Percentiles rank a stretch among this genome's conserved stretches.
phyloP scores from a whole-genome alignment of 441 rosid genomes.

The Iberis amara region DNA sequence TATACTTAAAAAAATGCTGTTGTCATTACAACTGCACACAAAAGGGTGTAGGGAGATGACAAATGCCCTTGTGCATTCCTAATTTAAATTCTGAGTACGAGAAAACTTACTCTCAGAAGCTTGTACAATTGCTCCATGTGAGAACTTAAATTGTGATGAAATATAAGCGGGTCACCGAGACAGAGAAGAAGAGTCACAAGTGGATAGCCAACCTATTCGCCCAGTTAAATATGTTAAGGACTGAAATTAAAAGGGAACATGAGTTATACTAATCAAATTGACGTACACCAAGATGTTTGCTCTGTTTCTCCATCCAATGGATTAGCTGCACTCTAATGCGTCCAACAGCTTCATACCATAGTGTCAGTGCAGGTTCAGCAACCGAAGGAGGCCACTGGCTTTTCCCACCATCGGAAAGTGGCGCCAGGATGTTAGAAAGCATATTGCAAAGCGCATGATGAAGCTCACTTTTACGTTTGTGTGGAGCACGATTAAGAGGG shows the following conservation, averaged over 20 bases:
- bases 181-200: conserved; percentile 98
- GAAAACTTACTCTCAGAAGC: conserved; percentile 75
- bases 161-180: conserved; percentile 95
- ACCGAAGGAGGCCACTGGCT: conserved; percentile 98
- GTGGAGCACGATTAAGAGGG: conserved; percentile 88
- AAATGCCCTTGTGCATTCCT: conserved; percentile 13
- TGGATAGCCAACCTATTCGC: conserved; percentile 89
- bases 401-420: conserved; percentile 94
- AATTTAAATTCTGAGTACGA: conserved; percentile 11
- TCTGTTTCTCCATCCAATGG: conserved; percentile 99
- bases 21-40: conserved; percentile 10
- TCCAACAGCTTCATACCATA: conserved; percentile 98
- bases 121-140: conserved; percentile 99
- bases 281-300: conserved; percentile 93
- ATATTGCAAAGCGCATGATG: conserved; percentile 96
- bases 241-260: conserved; percentile 11
- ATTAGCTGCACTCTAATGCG: conserved; percentile 80
- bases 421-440: conserved; percentile 95
- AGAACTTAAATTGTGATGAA: conserved; percentile 72
- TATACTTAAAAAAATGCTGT: conserved; percentile 1
- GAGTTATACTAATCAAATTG: conserved; percentile 14
- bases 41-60: conserved; percentile 3
- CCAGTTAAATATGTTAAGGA: conserved; percentile 28
- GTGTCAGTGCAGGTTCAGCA: conserved; percentile 84
- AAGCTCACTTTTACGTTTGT: conserved; percentile 94